Evolutionary conservation across 2,329 filamentous ascomycete genomes (phyloP).

Genomic region (Colletotrichum acutatum): DNA sequence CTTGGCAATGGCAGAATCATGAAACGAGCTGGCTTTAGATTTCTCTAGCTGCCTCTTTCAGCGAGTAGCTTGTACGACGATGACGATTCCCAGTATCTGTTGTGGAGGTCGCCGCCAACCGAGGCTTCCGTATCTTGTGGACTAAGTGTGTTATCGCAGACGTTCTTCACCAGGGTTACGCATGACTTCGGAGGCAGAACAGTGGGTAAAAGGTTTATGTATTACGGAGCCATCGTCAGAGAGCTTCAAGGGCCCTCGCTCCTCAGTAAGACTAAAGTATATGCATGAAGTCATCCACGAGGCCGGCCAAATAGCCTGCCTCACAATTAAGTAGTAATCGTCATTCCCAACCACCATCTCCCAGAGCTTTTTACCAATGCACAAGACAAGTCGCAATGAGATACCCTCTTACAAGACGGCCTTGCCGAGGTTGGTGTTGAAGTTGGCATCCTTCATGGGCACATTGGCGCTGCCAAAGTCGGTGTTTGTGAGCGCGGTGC

Average conservation of each 20-base stretch:
- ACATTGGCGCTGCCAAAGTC: slow-evolving; percentile 54
- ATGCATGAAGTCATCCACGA: slow-evolving; percentile 24
- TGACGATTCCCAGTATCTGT: accelerated
- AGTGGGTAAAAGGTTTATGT: neutral
- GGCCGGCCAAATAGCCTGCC: neutral
- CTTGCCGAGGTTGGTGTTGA: slow-evolving; percentile 32
- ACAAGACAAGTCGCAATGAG: no score
- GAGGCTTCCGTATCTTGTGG: neutral
- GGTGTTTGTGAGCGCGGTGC: slow-evolving; percentile 46
- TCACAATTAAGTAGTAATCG: slow-evolving; percentile 25
- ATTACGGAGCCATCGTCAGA: slow-evolving; percentile 20
- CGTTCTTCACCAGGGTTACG: neutral
- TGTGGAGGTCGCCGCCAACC: neutral
- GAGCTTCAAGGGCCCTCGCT: slow-evolving; percentile 10
- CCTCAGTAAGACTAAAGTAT: slow-evolving; percentile 11
- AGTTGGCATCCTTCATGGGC: slow-evolving; percentile 45
- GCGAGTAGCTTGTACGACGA: no score
- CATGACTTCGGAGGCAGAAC: accelerated
- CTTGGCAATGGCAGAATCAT: neutral
- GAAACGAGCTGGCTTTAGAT: neutral
- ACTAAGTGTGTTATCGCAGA: neutral
- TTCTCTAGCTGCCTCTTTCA: neutral
- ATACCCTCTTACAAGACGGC: slow-evolving; percentile 8
- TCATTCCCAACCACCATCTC: neutral
- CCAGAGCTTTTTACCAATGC: neutral